Evolutionary conservation across 495 filamentous ascomycete species (phyloP), one percentile per base, ranked within the genome.

Genomic region (Penicillium riverlandense): DNA sequence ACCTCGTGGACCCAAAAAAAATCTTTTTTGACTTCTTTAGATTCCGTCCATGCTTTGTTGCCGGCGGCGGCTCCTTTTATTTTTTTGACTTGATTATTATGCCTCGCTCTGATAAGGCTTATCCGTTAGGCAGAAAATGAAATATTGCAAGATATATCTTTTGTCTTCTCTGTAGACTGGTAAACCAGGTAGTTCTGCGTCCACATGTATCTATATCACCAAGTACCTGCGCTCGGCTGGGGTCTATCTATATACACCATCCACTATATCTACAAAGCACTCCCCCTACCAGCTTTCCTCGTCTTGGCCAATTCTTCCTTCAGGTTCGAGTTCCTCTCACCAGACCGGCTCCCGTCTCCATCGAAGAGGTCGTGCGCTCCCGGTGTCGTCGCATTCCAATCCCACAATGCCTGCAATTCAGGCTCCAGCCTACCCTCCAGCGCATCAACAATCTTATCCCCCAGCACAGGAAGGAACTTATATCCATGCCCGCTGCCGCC

Each of bases 401-500:
- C 58, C 89, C 89, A 95, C 54, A 86, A 76, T 13, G 72, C 58
- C 22, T 53, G 55, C 42, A 90, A 76, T 54, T 79, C 77, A 7
- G 62, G 58, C 1, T 79, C 78, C 30, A 78, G 69, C 7, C 62
- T 62, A 2, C 77, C 70, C 57, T 77, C 68, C 16, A 95, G 57
- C 27, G 78, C 76, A 52, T 88, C 82, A 10, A 83, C 82, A 35
- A 95, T 74, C 57, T 81, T 81, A 41, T 86, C 84, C 11, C 90
- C 90, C 10, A 95, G 62, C 11, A 95, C 81, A 2, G 90, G 90
- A 61, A 95, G 63, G 61, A 95, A 95, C 59, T 95, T 95, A 69
- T 84, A 95, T 4, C 61, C 90, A 60, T 96, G 90, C 2, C 90
- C 90, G 53, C 82, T 87, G 11, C 86, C 90, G 11, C 90, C 90